Base-by-base conservation (phyloP, 208 protist genomes). In the Trypanosoma rangeli region DNA sequence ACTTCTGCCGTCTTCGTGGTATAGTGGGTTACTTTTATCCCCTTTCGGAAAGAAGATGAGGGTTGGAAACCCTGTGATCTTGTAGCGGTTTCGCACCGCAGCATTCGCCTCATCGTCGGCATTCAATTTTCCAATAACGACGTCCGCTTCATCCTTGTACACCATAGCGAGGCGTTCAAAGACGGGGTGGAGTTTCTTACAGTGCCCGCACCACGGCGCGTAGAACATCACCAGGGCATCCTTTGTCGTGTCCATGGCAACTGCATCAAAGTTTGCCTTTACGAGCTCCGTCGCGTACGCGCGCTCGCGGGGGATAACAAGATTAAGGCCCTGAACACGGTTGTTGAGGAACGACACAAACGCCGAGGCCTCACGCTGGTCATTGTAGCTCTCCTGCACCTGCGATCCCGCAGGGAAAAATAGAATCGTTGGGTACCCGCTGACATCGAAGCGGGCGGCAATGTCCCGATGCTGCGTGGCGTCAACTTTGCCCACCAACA, bases 131-230 rank as follows among this genome's bases (percentile, higher is more conserved):
- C 80, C 93, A 44, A 97, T 81, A n/a, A 88, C 67, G 1, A 95
- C 54, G 58, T 93, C 81, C 50, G 88, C 70, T n/a, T 95, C 86
- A 28, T 76, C 70, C 33, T 73, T 62, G 61, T 73, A 89, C 20
- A 83, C 64, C 37, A 70, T 75, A 1, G 84, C 85, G 9, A 95
- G 64, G 31, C 73, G 26, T 29, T 82, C 86, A 68, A 82, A 86
- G 15, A 79, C 67, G 5, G 76, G 81, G 56, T 83, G 84, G 13
- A 98, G 68, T 49, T 68, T 63, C 80, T 97, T 95, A 85, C 96
- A 98, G 77, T 98, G 90, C 15, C 83, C 78, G 48, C 85, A 94
- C 86, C 87, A 88, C 39, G 85, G 80, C 0, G 83, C 81, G 76
- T 92, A 96, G 61, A 94, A 93, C 60, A 93, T 70, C 9, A 96